Base-by-base conservation (phyloP, 2,329 filamentous ascomycete species). In the Trichoderma lentiforme region DNA sequence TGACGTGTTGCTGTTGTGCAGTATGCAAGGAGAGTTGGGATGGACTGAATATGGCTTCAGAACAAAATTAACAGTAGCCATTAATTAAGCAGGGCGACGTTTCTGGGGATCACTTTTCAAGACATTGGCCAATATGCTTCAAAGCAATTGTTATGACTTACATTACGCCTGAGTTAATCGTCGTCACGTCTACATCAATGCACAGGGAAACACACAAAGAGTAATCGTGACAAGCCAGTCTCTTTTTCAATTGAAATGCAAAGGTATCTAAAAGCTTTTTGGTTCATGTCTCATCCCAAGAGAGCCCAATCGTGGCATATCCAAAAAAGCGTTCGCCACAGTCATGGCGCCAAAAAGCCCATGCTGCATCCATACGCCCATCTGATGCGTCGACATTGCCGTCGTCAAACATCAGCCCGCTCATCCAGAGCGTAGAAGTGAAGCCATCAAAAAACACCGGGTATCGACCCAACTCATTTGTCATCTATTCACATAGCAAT, bases 371-470 rank as follows among this genome's bases (percentile, higher is more conserved):
- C 58, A 64, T 70, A 51, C 68, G 60, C 68, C 60, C 47, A 34
- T 57, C 69, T 39, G 26, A 53, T 71, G 51, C n/a, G 15, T 28
- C 18, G 47, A 62, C 63, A 18, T 39, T 26, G 36, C 47, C n/a
- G 47, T 53, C 30, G 57, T 34, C 43, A 63, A 57, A 39, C 56
- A 62, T 63, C 70, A 68, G 43, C 28, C 64, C 61, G 32, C 70
- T 69, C 70, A 24, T 69, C 64, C 32, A 62, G 70, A 69, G 70
- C 70, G 57, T 65, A 72, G 70, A 72, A 72, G 70, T 53, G 60
- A 73, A 73, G 57, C 60, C 61, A 12, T 34, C 30, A 51, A 51
- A 36, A 62, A 73, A 73, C 53, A 61, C 61, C 60, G 43, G 61
- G 64, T 71, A 73, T 70, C 67, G 26, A 65, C 53, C 60, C 60